These are phyloP conservation scores for Yamadazyma taylorii DNA, from an alignment of 1,139 yeast genomes.

Conservation along the genomic window DNA sequence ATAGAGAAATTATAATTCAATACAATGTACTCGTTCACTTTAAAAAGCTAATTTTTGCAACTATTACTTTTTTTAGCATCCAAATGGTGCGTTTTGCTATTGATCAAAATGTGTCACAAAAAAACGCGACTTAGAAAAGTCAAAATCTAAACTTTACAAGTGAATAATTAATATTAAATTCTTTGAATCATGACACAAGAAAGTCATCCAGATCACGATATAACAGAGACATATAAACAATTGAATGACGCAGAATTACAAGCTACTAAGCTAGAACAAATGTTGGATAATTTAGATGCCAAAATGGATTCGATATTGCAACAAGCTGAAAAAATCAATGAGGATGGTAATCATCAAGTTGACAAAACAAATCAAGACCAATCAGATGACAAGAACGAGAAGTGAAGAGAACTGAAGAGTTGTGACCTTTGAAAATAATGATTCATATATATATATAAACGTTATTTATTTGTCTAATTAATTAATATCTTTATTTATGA, in stretches of 20 bases:
- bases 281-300: constrained; percentile 44
- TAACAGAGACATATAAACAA: constrained; percentile 43
- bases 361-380: constrained; percentile 2
- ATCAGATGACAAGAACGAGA: neutral
- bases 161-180: no score
- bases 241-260: constrained; percentile 45
- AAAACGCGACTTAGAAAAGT: constrained; percentile 46
- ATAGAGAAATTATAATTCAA: no score
- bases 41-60: no score
- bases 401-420: neutral
- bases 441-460: neutral
- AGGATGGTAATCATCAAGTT: constrained; percentile 4
- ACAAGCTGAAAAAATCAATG: constrained; percentile 34
- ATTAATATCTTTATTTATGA: neutral
- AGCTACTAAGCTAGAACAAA: constrained; percentile 41
- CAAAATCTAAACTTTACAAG: no score
- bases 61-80: no score
- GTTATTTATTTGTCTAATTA: neutral
- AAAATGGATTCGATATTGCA: constrained; percentile 45
- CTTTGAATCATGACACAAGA: constrained; percentile 22
- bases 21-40: no score
- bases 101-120: no score
- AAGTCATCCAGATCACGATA: constrained; percentile 4
- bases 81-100: no score
- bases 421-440: constrained; percentile 1